Evolutionary conservation across 1,139 yeast genomes (phyloP), one percentile per base, ranked within the genome.

Genomic region (Yamadazyma mexicana): DNA sequence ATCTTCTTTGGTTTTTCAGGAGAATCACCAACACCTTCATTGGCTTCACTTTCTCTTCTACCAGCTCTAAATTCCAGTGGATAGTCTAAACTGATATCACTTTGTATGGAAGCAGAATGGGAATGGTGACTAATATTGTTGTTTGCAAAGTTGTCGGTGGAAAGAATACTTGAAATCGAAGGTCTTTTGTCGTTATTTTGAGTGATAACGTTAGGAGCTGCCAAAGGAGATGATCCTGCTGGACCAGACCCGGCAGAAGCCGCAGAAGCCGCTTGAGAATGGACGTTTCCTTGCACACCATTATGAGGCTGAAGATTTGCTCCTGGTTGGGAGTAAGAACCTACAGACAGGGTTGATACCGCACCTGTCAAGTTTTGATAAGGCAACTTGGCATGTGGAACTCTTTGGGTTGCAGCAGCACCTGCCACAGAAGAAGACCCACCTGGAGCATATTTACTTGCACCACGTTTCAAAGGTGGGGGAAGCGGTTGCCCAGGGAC

Each of bases 1-100:
- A 23, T 20, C 7, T 15, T 24, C 12, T 32, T 15, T 15, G 27
- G 11, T n/a, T 16, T 28, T 5, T 14, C n/a, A 9, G 31, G 17
- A 16, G 17, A 5, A 10, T 28, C 20, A 9, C 5, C 17, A 27
- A 27, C 17, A 5, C 5, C 10, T 12, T 11, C 26, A n/a, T 31
- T 20, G 8, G 12, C 34, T 31, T 43, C 44, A 37, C 49, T 40
- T 40, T 48, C 42, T 34, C 49, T 40, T 23, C 61, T 52, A 16
- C 31, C 31, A 2, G 54, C 47, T 28, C 31, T 28, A 11, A 28
- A 58, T 25, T 62, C 66, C 40, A 45, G 52, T 3, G 66, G 68
- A 40, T 58, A 61, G 36, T 62, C 69, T 38, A 61, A 39, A 41
- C 68, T 62, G 14, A 62, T 48, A 37, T 63, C 69, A 49, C 69